Evolutionary conservation across 2,329 filamentous ascomycete genomes (phyloP), one percentile per base, ranked within the genome.

Genomic region (Xylaria multiplex): DNA sequence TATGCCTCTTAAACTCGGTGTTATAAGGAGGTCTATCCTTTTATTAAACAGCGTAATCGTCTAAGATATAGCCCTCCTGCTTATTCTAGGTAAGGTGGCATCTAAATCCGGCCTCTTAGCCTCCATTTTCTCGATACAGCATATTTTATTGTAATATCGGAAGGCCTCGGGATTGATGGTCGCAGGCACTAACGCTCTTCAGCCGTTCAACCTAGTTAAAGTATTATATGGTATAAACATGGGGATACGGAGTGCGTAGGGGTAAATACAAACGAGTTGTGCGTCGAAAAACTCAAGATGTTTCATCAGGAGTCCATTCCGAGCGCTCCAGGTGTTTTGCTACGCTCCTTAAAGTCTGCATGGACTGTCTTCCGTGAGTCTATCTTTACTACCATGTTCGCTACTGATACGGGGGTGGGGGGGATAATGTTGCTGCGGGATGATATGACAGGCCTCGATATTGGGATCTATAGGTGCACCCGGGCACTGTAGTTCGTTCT

Each of bases 211-310:
- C 46, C 46, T 50, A 14, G 46, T 11, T 16, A 56, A 19, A 14
- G 14, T 22, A 46, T 61, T 14, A 19, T 61, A 52, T 59, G 32
- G 62, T 59, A 59, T 49, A 50, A 64, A 59, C 8, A 53, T 50
- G 16, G 50, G 55, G 19, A 66, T n/a, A n/a, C 50, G 56, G 2
- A 56, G 16, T n/a, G 37, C 57, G 35, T 16, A 2, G 1, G 40
- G 53, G 48, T 64, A 32, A 13, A 67, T 58, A 60, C 61, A 67
- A 13, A 67, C 61, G 13, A 64, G 53, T 16, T 53, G 46, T 13
- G 42, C 48, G 16, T 61, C n/a, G 19, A 64, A 64, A 55, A 40
- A 53, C 32, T 46, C 22, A 27, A 60, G 30, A 13, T 57, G 45
- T 27, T 46, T 56, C 27, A 45, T 56, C 2, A 63, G 48, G 35